Conservation (phyloP, 192 early-diverging fungal species). For the Umbelopsis vinacea region DNA sequence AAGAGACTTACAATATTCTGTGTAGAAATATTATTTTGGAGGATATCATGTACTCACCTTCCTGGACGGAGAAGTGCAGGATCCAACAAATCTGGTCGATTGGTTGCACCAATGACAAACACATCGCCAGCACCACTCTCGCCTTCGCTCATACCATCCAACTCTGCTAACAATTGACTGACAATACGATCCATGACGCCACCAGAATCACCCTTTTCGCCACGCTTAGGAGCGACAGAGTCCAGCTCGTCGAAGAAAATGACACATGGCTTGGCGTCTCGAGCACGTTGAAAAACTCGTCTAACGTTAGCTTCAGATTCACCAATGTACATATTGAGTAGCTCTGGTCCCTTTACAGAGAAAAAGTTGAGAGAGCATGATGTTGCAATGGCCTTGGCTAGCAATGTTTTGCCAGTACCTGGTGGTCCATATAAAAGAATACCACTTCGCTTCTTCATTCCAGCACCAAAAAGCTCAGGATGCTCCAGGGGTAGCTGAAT, state of each 20-base stretch:
- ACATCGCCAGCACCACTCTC: slow-evolving; percentile 67
- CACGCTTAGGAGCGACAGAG: slow-evolving; percentile 96
- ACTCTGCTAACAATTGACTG: slow-evolving; percentile 91
- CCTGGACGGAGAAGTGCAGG: slow-evolving; percentile 94
- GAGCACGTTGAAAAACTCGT: slow-evolving; percentile 91
- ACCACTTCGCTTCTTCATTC: slow-evolving; percentile 93
- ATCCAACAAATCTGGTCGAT: slow-evolving; percentile 96
- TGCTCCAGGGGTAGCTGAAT: slow-evolving; percentile 95
- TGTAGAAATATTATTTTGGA: too few species aligned
- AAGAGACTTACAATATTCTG: not conserved
- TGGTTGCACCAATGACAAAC: slow-evolving; percentile 99
- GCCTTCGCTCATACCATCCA: slow-evolving; percentile 88
- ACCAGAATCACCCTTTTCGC: slow-evolving; percentile 97
- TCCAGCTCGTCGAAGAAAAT: slow-evolving; percentile 99
- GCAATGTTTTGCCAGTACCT: slow-evolving; percentile 97
- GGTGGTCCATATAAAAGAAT: slow-evolving; percentile 96
- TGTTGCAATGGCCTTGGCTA: slow-evolving; percentile 99
- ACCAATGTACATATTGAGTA: slow-evolving; percentile 99
- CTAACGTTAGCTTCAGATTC: slow-evolving; percentile 99
- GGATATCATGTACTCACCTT: slow-evolving; percentile 43
- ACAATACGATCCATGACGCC: slow-evolving; percentile 99
- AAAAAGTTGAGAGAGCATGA: slow-evolving; percentile 98
- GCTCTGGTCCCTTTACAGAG: slow-evolving; percentile 97
- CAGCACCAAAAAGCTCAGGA: slow-evolving; percentile 94
- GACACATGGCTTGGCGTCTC: slow-evolving; percentile 97